Percentiles rank a stretch among this genome's conserved stretches.
phyloP scores from a whole-genome alignment of 768 basidiomycete genomes.

The Crassisporium funariophilum region DNA sequence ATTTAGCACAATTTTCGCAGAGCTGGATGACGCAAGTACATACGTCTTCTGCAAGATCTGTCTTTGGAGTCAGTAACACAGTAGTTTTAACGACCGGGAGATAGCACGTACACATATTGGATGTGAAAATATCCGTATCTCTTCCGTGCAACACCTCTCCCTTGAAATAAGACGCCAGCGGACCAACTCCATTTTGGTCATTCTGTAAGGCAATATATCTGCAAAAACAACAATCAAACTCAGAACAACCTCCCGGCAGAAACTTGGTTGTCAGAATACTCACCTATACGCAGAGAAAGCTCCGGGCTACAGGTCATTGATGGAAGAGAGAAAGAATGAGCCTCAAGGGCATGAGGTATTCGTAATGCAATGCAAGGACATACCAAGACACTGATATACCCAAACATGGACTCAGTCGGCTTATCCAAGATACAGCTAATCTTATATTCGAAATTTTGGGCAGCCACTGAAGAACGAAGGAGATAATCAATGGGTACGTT shows the following conservation, averaged over 20 bases:
- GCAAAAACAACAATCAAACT: conserved; percentile 2
- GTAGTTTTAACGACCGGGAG: conserved; percentile 5
- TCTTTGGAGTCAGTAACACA: conserved; percentile 4
- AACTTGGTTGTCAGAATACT: conserved; percentile 18
- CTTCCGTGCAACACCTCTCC: conserved; percentile 86
- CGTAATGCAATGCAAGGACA: conserved; percentile 14
- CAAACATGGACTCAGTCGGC: conserved; percentile 85
- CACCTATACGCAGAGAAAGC: conserved; percentile 90
- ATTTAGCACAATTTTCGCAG: neutral
- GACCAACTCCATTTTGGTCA: conserved; percentile 77
- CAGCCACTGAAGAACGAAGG: no score
- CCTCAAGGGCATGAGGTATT: neutral
- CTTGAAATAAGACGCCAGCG: conserved; percentile 95
- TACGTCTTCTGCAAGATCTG: conserved; percentile 90
- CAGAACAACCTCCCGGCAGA: neutral
- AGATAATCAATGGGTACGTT: neutral
- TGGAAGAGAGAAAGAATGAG: neutral
- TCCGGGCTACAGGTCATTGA: conserved; percentile 59
- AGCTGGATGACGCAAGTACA: conserved; percentile 21
- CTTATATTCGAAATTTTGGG: conserved; percentile 97
- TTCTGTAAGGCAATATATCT: conserved; percentile 91
- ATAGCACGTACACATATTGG: conserved; percentile 83
- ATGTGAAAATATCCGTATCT: conserved; percentile 91
- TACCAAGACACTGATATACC: conserved; percentile 94
- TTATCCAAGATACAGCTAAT: conserved; percentile 90